Evolutionary conservation across 208 protist species (phyloP).

Genomic region (Leishmania amazonensis): DNA sequence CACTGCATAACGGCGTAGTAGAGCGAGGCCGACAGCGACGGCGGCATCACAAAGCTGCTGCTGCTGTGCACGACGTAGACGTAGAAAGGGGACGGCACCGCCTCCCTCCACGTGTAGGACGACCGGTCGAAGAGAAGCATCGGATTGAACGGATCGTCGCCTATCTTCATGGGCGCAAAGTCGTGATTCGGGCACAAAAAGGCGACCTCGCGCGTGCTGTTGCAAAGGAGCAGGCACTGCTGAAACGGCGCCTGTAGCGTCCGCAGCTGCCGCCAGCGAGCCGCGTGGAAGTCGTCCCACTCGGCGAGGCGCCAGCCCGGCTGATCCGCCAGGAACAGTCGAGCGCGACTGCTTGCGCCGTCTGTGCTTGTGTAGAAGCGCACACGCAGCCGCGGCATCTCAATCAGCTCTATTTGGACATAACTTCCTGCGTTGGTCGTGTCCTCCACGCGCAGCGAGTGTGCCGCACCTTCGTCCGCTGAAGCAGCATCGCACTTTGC

Average conservation of each 20-base stretch:
- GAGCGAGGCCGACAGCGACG: conserved; percentile 87
- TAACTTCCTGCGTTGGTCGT: background rate
- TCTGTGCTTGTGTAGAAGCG: conserved; percentile 75
- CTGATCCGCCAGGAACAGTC: conserved; percentile 80
- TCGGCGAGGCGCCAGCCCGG: conserved; percentile 75
- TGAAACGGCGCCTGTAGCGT: conserved; percentile 51
- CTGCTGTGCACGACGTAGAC: conserved; percentile 89
- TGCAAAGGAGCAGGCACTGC: conserved; percentile 69
- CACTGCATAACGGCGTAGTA: conserved; percentile 94
- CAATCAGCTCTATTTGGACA: conserved; percentile 67
- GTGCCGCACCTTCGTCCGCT: background rate
- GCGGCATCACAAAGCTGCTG: conserved; percentile 84
- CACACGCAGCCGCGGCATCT: conserved; percentile 91
- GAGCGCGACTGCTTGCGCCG: conserved; percentile 33
- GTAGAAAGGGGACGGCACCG: conserved; percentile 88
- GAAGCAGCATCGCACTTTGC: background rate
- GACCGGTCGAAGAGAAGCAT: conserved; percentile 74
- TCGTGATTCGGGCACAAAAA: conserved; percentile 83
- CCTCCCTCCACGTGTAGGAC: conserved; percentile 73
- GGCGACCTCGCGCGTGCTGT: conserved; percentile 57
- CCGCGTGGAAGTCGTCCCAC: conserved; percentile 33
- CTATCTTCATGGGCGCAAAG: conserved; percentile 50
- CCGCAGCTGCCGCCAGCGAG: conserved; percentile 28
- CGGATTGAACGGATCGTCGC: conserved; percentile 56
- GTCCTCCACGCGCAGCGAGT: conserved; percentile 14